These are phyloP conservation scores for Lavandula angustifolia DNA, from an alignment of 257 asterid species.

Conservation along the genomic window DNA sequence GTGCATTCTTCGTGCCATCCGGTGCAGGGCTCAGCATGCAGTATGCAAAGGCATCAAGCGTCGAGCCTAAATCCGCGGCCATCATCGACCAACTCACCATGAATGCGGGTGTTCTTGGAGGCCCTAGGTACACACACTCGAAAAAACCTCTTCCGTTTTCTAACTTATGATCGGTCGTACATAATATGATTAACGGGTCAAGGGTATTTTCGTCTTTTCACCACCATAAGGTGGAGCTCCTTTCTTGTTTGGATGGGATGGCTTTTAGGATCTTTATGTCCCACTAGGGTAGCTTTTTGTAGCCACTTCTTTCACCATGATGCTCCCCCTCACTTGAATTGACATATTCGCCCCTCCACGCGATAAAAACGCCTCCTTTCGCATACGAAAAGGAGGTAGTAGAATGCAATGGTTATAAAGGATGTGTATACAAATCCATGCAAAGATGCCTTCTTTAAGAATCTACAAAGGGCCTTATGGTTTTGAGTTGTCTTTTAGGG, in stretches of 20 bases:
- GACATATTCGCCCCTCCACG: neutral
- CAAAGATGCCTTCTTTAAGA: no score
- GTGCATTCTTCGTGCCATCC: constrained; percentile 68
- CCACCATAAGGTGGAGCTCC: neutral
- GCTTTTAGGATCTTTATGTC: no score
- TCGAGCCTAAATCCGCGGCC: constrained; percentile 45
- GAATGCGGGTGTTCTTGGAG: constrained; percentile 53
- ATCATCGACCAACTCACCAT: constrained; percentile 47
- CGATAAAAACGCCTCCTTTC: neutral
- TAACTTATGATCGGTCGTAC: neutral
- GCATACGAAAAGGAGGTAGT: neutral
- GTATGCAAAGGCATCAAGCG: constrained; percentile 53
- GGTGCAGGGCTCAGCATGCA: constrained; percentile 50
- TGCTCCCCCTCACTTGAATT: neutral
- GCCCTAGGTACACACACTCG: constrained; percentile 39
- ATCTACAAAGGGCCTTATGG: no score
- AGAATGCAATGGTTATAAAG: neutral
- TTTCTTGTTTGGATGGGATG: constrained; percentile 21
- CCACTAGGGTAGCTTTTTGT: constrained; percentile 23
- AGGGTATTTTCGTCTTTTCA: constrained; percentile 31
- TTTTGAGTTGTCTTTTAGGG: neutral
- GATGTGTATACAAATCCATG: no score
- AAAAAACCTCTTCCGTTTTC: neutral
- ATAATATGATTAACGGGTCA: neutral
- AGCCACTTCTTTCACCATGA: constrained; percentile 3